phyloP scores from a whole-genome alignment of 2,329 filamentous ascomycete species.

The Drechslerella coelobrocha region DNA sequence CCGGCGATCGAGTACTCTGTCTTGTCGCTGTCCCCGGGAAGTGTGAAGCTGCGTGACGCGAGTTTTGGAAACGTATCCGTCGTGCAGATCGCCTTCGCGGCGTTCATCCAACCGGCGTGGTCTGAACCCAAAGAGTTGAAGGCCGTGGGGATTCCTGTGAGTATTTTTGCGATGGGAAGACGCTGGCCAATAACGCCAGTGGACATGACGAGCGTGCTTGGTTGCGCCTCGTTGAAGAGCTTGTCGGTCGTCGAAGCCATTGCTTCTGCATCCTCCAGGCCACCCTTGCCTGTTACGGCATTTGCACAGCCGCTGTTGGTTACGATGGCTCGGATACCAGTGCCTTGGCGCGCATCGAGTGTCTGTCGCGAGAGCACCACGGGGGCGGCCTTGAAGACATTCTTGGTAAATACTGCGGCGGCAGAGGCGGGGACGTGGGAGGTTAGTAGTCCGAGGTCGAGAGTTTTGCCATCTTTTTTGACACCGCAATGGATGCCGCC shows the following conservation, averaged over 20 bases:
- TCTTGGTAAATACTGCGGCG: conserved; percentile 94
- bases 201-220: conserved; percentile 91
- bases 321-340: conserved; percentile 78
- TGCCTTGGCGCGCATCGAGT: conserved; percentile 70
- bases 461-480: conserved; percentile 88
- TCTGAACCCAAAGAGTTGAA: conserved; percentile 73
- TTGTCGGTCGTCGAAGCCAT: conserved; percentile 84
- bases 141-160: conserved; percentile 78
- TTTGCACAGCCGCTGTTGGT: conserved; percentile 98
- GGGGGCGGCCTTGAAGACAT: conserved; percentile 96
- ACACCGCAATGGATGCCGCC: conserved; percentile 90
- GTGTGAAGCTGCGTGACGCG: conserved; percentile 79
- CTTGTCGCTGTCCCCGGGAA: conserved; percentile 78
- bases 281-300: conserved; percentile 90
- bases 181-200: conserved; percentile 97
- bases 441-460: conserved; percentile 86
- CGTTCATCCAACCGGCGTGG: conserved; percentile 84
- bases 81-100: conserved; percentile 92
- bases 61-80: conserved; percentile 99
- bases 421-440: conserved; percentile 86
- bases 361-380: conserved; percentile 83
- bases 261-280: conserved; percentile 81
- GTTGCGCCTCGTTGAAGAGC: conserved; percentile 61
- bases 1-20: conserved; percentile 84
- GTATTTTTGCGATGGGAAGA: conserved; percentile 88